phyloP scores from a whole-genome alignment of 2,329 filamentous ascomycete genomes.

The Colletotrichum gloeosporioides region DNA sequence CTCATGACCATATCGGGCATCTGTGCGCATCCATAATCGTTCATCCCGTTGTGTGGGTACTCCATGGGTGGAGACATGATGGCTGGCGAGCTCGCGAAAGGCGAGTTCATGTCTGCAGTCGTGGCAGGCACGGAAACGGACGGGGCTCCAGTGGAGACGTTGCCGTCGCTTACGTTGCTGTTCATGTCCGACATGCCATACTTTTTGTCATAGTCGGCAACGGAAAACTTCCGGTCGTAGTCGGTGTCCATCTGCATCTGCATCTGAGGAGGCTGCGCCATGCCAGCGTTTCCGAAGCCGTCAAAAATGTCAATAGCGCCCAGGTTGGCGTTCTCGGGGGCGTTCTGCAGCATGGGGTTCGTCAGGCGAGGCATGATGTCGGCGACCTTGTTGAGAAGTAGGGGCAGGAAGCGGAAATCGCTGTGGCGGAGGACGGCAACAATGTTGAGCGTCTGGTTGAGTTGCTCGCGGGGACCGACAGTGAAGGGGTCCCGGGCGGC shows the following conservation, averaged over 20 bases:
- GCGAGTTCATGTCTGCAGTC: constrained; percentile 49
- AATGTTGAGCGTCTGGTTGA: constrained; percentile 72
- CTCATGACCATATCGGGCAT: constrained; percentile 62
- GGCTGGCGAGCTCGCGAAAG: constrained; percentile 57
- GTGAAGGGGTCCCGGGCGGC: constrained; percentile 66
- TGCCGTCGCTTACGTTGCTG: constrained; percentile 38
- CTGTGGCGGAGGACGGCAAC: constrained; percentile 76
- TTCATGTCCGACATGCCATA: constrained; percentile 42
- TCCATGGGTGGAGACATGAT: constrained; percentile 61
- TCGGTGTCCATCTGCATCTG: constrained; percentile 52
- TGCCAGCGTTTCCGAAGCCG: constrained; percentile 67
- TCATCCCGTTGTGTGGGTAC: constrained; percentile 46
- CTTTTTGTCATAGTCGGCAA: constrained; percentile 48
- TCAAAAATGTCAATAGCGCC: constrained; percentile 68
- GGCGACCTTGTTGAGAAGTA: constrained; percentile 77
- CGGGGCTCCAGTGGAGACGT: constrained; percentile 25
- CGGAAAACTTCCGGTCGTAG: constrained; percentile 50
- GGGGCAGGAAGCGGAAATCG: constrained; percentile 76
- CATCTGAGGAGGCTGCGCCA: constrained; percentile 57
- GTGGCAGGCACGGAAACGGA: constrained; percentile 27
- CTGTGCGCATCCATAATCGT: constrained; percentile 44
- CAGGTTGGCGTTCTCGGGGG: constrained; percentile 60
- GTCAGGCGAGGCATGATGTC: constrained; percentile 70
- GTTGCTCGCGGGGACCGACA: constrained; percentile 73
- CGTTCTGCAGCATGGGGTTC: constrained; percentile 64